These are phyloP conservation scores for Beauveria brongniartii DNA, from an alignment of 2,329 filamentous ascomycete genomes.

Conservation along the genomic window DNA sequence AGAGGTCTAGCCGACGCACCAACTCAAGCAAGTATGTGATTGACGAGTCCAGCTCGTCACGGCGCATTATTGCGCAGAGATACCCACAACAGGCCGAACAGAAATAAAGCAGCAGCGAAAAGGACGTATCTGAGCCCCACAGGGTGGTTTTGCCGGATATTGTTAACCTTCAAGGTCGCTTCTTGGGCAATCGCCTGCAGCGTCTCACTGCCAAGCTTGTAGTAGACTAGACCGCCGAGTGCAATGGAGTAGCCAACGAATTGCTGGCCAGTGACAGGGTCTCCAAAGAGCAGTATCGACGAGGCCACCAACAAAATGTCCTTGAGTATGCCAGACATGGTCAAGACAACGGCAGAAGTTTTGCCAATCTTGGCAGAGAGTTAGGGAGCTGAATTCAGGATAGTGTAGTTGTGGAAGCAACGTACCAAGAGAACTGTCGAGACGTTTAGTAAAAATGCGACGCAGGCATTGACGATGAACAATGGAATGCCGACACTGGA, in stretches of 20 bases:
- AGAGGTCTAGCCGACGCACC: too few species aligned
- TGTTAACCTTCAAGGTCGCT: not conserved
- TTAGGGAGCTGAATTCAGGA: constrained; percentile 19
- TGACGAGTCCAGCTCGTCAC: not conserved
- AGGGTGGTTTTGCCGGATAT: not conserved
- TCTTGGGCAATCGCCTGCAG: not conserved
- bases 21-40: too few species aligned
- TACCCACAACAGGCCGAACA: not conserved
- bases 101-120: not conserved
- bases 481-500: constrained; percentile 65
- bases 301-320: constrained; percentile 74
- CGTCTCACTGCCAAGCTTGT: constrained; percentile 58
- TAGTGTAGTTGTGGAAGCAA: constrained; percentile 11
- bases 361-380: constrained; percentile 62
- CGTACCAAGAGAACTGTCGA: constrained; percentile 80
- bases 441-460: constrained; percentile 76
- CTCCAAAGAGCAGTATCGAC: constrained; percentile 76
- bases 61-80: not conserved
- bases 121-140: not conserved
- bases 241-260: constrained; percentile 80
- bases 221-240: constrained; percentile 68
- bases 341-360: constrained; percentile 75
- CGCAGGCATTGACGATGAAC: constrained; percentile 66
- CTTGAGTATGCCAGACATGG: constrained; percentile 80
- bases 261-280: constrained; percentile 65